Conservation (phyloP, 1,284 basidiomycete genomes). For the Cerrena zonata region DNA sequence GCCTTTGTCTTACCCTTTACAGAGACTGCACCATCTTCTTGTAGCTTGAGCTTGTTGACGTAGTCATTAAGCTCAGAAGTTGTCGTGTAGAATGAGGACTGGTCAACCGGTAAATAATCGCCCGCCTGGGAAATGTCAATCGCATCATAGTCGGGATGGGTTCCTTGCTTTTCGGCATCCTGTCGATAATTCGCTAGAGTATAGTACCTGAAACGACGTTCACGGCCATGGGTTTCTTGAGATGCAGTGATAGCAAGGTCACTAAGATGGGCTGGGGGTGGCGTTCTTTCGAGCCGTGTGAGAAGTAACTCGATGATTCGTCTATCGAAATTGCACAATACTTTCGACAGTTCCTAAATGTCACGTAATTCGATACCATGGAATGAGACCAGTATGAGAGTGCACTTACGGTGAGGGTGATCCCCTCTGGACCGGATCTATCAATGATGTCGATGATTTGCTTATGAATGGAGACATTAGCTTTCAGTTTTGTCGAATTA, state of each 20-base stretch:
- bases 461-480: conserved; percentile 63
- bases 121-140: conserved; percentile 47
- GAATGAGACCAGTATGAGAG: background rate
- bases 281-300: conserved; percentile 54
- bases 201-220: conserved; percentile 76
- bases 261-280: conserved; percentile 61
- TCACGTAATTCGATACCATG: background rate
- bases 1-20: background rate
- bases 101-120: conserved; percentile 42
- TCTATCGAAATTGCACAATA: conserved; percentile 66
- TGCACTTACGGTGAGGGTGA: conserved; percentile 60
- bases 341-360: conserved; percentile 57
- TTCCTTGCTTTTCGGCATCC: conserved; percentile 51
- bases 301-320: conserved; percentile 76
- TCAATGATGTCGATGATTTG: conserved; percentile 70
- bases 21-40: background rate
- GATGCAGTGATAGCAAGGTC: conserved; percentile 64
- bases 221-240: conserved; percentile 72
- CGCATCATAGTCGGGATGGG: conserved; percentile 43
- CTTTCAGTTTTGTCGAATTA: conserved; percentile 37
- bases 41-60: conserved; percentile 43
- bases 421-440: conserved; percentile 56
- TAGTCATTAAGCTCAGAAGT: conserved; percentile 36
- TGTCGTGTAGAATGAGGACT: conserved; percentile 49
- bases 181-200: conserved; percentile 55